Evolutionary conservation across 768 basidiomycete species (phyloP).

Genomic region (Xanthoconium stramineum): DNA sequence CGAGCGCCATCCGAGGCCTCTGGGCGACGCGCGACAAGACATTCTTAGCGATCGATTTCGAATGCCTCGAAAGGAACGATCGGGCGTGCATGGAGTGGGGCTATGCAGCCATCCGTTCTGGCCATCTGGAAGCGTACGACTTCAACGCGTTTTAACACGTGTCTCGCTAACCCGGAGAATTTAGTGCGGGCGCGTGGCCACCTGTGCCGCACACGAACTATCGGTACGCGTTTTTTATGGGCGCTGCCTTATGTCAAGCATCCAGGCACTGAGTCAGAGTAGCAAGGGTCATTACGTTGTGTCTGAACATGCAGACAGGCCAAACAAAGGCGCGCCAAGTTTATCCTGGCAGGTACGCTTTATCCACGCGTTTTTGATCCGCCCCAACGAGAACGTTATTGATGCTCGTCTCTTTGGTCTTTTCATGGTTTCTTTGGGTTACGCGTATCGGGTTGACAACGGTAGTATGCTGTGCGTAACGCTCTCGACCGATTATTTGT

Average conservation of each 20-base stretch:
- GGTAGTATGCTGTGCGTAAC: conserved; percentile 61
- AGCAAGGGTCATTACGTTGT: conserved; percentile 72
- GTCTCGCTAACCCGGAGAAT: conserved; percentile 1
- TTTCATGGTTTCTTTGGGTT: not conserved
- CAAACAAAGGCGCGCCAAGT: conserved; percentile 61
- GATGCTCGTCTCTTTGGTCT: not conserved
- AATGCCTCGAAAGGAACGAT: conserved; percentile 70
- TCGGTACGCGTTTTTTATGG: conserved; percentile 44
- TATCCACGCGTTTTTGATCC: conserved; percentile 7
- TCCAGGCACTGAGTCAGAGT: conserved; percentile 9
- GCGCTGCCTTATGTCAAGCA: not conserved
- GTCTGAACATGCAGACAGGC: conserved; percentile 61
- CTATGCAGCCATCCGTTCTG: conserved; percentile 75
- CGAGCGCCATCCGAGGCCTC: conserved; percentile 57
- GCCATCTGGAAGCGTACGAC: conserved; percentile 65
- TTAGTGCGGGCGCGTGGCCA: conserved; percentile 70
- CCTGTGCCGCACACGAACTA: conserved; percentile 75
- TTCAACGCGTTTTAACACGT: not conserved
- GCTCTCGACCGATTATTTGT: not conserved
- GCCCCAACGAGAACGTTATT: conserved; percentile 14
- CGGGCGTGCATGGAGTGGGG: conserved; percentile 75
- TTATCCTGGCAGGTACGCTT: conserved; percentile 68
- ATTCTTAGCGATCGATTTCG: conserved; percentile 72
- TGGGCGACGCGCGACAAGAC: conserved; percentile 73
- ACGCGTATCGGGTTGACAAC: conserved; percentile 1